Percentiles rank a stretch among this genome's conserved stretches.
phyloP scores from a whole-genome alignment of 148 eudicot genomes.

The Chenopodium berlandieri region DNA sequence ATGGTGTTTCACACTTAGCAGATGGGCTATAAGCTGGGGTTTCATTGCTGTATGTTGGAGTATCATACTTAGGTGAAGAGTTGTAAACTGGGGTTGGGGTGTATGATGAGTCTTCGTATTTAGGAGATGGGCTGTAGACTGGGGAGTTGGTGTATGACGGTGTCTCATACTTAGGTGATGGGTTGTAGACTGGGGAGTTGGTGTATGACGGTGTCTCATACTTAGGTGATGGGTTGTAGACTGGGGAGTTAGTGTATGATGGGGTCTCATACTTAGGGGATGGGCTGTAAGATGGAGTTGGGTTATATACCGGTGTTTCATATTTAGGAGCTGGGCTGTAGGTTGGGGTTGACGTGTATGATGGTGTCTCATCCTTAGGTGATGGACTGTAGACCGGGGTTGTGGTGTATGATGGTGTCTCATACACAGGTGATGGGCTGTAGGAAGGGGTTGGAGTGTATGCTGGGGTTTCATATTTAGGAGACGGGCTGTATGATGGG shows the following conservation, averaged over 20 bases:
- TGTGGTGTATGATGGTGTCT: neutral
- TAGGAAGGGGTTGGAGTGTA: neutral
- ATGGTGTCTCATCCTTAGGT: neutral
- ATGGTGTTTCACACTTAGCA: neutral
- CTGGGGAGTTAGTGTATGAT: neutral
- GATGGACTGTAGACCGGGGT: neutral
- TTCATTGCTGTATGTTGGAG: neutral
- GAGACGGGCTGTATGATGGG: neutral
- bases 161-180: constrained; percentile 3
- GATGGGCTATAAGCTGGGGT: neutral
- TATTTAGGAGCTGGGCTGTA: neutral
- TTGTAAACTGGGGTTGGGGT: neutral
- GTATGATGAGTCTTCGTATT: neutral
- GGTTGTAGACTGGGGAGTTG: neutral
- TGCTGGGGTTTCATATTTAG: neutral
- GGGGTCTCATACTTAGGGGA: neutral
- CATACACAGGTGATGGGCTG: neutral
- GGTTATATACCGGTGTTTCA: neutral
- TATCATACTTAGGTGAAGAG: neutral
- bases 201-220: neutral
- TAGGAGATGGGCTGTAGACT: neutral
- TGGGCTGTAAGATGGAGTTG: neutral
- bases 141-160: neutral
- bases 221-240: neutral
- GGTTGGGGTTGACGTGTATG: neutral